A percentile compares a stretch with the other conserved stretches of the same genome.
These are phyloP conservation scores for Cladosporium halotolerans DNA, from an alignment of 2,329 filamentous ascomycete species.

Conservation along the genomic window DNA sequence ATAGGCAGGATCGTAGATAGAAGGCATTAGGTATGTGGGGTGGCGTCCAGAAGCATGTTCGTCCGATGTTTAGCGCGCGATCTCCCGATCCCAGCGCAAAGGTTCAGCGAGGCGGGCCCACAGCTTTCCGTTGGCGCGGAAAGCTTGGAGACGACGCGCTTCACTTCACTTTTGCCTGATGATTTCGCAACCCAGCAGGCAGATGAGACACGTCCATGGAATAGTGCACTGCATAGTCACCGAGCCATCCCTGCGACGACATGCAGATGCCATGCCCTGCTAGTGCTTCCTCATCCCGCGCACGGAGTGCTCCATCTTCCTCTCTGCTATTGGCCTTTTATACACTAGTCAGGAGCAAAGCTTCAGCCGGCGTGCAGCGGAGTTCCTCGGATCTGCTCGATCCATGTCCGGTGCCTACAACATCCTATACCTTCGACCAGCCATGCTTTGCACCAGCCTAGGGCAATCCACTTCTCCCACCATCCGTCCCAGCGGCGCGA, in stretches of 20 bases:
- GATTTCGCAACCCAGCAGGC: no score
- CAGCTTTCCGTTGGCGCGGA: not conserved
- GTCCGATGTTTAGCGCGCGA: conserved; percentile 5
- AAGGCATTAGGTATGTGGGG: not conserved
- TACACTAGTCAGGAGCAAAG: conserved; percentile 4
- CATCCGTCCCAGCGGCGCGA: not conserved
- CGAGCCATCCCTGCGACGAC: no score
- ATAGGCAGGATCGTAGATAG: not conserved
- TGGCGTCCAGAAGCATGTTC: not conserved
- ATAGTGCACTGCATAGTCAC: no score
- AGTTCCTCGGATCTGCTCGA: conserved; percentile 1
- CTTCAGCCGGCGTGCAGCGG: conserved; percentile 4
- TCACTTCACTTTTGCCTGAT: not conserved
- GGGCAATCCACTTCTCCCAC: not conserved
- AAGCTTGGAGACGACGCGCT: not conserved
- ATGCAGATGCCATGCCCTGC: no score
- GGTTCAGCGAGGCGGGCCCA: conserved; percentile 1
- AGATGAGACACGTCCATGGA: no score
- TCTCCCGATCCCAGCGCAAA: conserved; percentile 2
- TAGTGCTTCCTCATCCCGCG: no score
- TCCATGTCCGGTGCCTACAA: conserved; percentile 6
- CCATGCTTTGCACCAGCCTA: not conserved
- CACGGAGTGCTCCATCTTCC: not conserved
- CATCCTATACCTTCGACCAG: not conserved
- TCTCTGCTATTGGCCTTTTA: conserved; percentile 7